A percentile compares a stretch with the other conserved stretches of the same genome.
Evolutionary conservation across 2,329 filamentous ascomycete genomes (phyloP).

Genomic region (Talaromyces verruculosus): DNA sequence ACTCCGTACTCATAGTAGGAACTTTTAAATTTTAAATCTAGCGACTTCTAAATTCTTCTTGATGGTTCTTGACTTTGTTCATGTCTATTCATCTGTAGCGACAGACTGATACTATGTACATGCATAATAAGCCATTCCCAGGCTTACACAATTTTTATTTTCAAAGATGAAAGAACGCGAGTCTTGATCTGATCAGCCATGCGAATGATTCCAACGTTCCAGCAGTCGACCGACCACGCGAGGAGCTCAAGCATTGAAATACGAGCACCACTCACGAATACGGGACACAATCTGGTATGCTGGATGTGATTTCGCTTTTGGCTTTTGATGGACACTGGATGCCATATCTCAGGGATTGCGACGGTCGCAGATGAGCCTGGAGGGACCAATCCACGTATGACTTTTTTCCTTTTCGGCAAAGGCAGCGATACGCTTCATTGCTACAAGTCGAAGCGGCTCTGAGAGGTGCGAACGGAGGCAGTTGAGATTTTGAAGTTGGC

Average conservation of each 20-base stretch:
- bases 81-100: neutral
- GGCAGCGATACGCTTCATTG: constrained; percentile 40
- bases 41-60: neutral
- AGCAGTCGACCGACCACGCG: constrained; percentile 18
- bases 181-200: neutral
- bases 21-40: neutral
- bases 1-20: neutral
- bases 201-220: neutral
- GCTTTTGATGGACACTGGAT: neutral
- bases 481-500: constrained; percentile 3
- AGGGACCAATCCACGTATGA: constrained; percentile 40
- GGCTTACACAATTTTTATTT: neutral
- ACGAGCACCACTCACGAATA: constrained; percentile 39
- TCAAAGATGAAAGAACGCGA: neutral
- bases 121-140: constrained; percentile 1
- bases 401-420: neutral
- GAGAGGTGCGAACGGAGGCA: constrained; percentile 22
- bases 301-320: constrained; percentile 9
- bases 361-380: constrained; percentile 31
- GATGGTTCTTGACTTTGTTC: neutral
- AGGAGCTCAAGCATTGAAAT: constrained; percentile 43
- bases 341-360: neutral
- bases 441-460: constrained; percentile 42
- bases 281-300: constrained; percentile 10
- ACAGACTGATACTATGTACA: constrained; percentile 7